Base-by-base conservation (phyloP, 768 basidiomycete species). In the Suillus luteus region DNA sequence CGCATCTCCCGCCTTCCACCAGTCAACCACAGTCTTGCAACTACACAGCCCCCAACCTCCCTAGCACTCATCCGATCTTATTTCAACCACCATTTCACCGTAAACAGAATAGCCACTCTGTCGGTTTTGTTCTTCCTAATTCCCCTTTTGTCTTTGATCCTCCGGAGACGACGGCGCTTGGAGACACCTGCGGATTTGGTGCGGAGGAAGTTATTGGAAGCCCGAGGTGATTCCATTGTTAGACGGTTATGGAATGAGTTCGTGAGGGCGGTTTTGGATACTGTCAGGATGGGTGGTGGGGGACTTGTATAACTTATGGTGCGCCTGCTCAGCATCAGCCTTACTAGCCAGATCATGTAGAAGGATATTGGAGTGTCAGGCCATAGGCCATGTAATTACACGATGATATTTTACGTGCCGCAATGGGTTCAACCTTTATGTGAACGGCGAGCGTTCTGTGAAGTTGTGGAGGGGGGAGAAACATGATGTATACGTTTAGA, bases 281-380 rank as follows among this genome's bases (percentile, higher is more conserved):
- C 89, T 4, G 81, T 90, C 38, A 82, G 80, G 68, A 92, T 93
- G 91, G 91, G 86, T 1, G 91, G 89, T 22, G 84, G 88, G 66
- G 91, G 91, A 22, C 74, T 91, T 64, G 88, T 88, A 51, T 91
- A 73, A 77, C 52, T 6, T 15, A n/a, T 12, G 9, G 19, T 12
- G 43, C 24, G 24, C 27, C 15, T 51, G 49, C 15, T 17, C 8
- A 27, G 49, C 27, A 51, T 51, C 27, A 8, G 2, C 27, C 49
- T 48, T 17, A 15, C 24, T 27, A 27, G 49, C 15, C 15, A 51
- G 49, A 27, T 5, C n/a, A 48, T 12, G 44, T 46, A 46, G n/a
- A 22, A 22, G 22, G 22, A 22, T 46, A 46, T n/a, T 11, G 5
- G 44, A 15, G 40, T n/a, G 19, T n/a, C 9, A 44, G 43, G 9